Evolutionary conservation across 768 basidiomycete species (phyloP).

Genomic region (Pleurotus ostreatus): DNA sequence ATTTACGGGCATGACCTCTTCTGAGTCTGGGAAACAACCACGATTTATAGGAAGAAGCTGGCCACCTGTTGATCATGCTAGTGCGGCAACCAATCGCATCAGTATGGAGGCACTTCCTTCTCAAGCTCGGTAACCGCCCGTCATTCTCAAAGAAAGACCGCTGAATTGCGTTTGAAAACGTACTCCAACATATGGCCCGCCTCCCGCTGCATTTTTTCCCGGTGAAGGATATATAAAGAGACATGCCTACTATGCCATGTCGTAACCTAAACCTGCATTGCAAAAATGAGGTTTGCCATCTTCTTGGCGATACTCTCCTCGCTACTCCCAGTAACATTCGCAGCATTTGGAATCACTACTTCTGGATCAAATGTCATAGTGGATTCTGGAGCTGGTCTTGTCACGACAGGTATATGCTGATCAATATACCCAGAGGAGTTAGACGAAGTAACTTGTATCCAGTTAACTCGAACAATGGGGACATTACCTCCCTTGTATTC

Average conservation of each 20-base stretch:
- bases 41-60: background rate
- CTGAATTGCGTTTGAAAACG: background rate
- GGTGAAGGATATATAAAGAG: conserved; percentile 6
- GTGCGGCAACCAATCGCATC: background rate
- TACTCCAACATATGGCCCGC: background rate
- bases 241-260: background rate
- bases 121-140: background rate
- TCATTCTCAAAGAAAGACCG: conserved; percentile 6
- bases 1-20: background rate
- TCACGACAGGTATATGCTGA: conserved; percentile 34
- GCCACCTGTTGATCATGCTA: background rate
- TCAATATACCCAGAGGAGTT: background rate
- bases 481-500: conserved; percentile 41
- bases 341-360: conserved; percentile 42
- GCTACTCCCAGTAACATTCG: conserved; percentile 30
- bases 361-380: conserved; percentile 36
- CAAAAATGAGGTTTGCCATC: conserved; percentile 17
- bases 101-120: background rate
- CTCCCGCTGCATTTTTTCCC: background rate
- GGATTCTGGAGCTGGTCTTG: conserved; percentile 41
- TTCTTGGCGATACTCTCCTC: conserved; percentile 19
- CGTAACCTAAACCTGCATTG: background rate
- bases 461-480: conserved; percentile 40
- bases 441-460: background rate
- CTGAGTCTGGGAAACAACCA: background rate